Percentiles rank a stretch among this genome's conserved stretches.
These are phyloP conservation scores for Pleurotus sapidus DNA, from an alignment of 768 basidiomycete genomes.

Conservation along the genomic window DNA sequence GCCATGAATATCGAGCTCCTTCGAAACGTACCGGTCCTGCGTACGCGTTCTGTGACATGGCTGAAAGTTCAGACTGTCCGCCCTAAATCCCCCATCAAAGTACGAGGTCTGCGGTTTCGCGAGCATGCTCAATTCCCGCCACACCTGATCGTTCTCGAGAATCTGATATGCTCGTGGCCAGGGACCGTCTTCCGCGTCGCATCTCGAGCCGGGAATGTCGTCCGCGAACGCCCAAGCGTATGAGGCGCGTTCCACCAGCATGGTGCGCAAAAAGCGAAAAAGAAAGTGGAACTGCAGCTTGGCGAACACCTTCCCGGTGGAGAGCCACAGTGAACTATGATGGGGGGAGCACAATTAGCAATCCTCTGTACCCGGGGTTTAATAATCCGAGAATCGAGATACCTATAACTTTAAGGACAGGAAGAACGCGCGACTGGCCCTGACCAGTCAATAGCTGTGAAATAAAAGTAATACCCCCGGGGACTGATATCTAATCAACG, in stretches of 20 bases:
- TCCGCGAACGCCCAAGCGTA: constrained; percentile 49
- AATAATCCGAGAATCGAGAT: background rate
- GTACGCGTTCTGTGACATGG: constrained; percentile 52
- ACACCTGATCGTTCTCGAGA: constrained; percentile 48
- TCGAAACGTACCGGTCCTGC: constrained; percentile 65
- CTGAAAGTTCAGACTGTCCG: constrained; percentile 66
- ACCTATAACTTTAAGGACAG: background rate
- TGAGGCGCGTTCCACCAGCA: constrained; percentile 37
- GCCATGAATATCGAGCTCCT: constrained; percentile 52
- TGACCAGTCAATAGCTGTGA: constrained; percentile 1
- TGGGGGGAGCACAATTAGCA: too few relatives aligned
- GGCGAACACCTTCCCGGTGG: background rate
- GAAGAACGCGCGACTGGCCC: background rate
- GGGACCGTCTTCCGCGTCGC: constrained; percentile 60
- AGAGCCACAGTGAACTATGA: background rate
- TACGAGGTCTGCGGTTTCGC: constrained; percentile 48
- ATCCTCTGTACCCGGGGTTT: constrained; percentile 1
- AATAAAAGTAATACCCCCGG: background rate
- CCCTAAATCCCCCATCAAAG: constrained; percentile 38
- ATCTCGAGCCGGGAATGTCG: constrained; percentile 61
- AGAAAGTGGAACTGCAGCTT: constrained; percentile 6
- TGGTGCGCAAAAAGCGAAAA: constrained; percentile 22
- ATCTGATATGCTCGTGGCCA: constrained; percentile 61
- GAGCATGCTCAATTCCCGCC: constrained; percentile 46
- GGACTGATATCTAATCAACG: constrained; percentile 3